Conservation (phyloP, 148 eudicot species). For the Polygonum maritimum region DNA sequence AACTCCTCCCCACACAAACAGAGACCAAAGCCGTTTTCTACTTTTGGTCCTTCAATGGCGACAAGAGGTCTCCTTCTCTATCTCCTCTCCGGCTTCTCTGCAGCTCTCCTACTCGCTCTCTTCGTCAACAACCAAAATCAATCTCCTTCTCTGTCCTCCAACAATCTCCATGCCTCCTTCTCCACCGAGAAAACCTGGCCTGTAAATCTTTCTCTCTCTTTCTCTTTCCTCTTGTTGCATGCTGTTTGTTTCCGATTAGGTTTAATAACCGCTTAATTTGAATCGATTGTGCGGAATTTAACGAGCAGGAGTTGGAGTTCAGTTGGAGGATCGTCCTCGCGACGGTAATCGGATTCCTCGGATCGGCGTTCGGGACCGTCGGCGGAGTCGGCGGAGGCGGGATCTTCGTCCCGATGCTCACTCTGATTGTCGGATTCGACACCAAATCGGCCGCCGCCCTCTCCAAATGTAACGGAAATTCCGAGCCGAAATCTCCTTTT, state of each 20-base stretch:
- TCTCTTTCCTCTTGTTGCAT: not conserved
- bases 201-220: slow-evolving; percentile 29
- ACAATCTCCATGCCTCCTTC: not conserved
- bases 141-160: not conserved
- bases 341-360: slow-evolving; percentile 71
- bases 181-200: slow-evolving; percentile 52
- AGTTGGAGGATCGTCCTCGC: slow-evolving; percentile 79
- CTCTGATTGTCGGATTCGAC: slow-evolving; percentile 80
- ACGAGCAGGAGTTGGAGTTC: slow-evolving; percentile 50
- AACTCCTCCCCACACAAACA: not conserved
- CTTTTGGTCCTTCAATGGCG: slow-evolving; percentile 8
- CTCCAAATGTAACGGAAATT: slow-evolving; percentile 56
- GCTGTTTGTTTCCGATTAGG: not conserved
- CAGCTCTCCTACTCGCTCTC: slow-evolving; percentile 8
- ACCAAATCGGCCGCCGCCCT: slow-evolving; percentile 99
- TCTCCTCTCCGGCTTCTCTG: slow-evolving; percentile 12
- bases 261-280: not conserved
- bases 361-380: slow-evolving; percentile 92
- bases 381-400: slow-evolving; percentile 99
- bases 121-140: not conserved
- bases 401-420: slow-evolving; percentile 93
- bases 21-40: not conserved
- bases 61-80: slow-evolving; percentile 9
- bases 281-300: not conserved
- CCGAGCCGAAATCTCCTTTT: not conserved